Evolutionary conservation across 305 asterid genomes (phyloP).

Genomic region (Salvia sclarea): DNA sequence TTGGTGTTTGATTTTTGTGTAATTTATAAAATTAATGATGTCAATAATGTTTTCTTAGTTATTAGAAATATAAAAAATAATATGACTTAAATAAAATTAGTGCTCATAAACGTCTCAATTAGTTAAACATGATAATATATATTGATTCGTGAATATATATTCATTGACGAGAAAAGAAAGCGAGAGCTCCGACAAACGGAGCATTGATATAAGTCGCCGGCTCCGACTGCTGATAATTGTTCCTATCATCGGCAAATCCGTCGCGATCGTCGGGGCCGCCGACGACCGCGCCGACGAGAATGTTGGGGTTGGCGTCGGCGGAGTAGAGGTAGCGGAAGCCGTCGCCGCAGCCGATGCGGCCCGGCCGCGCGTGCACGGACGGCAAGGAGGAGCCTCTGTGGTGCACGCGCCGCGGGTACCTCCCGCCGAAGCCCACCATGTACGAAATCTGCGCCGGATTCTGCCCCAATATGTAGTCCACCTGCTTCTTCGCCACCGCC

Average conservation of each 20-base stretch:
- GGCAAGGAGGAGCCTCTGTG: conserved; percentile 89
- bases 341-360: conserved; percentile 48
- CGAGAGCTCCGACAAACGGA: conserved; percentile 69
- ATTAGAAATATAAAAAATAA: too few relatives aligned
- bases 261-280: conserved; percentile 78
- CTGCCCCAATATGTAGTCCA: conserved; percentile 77
- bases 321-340: conserved; percentile 54
- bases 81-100: too few relatives aligned
- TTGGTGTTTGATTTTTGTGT: too few relatives aligned
- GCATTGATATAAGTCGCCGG: conserved; percentile 84
- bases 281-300: conserved; percentile 61
- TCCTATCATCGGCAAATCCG: conserved; percentile 57
- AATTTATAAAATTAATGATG: too few relatives aligned
- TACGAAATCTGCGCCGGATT: conserved; percentile 72
- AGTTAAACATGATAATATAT: too few relatives aligned
- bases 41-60: too few relatives aligned
- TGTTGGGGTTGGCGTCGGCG: conserved; percentile 65
- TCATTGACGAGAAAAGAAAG: conserved; percentile 53
- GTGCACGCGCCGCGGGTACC: conserved; percentile 67
- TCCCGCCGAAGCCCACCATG: conserved; percentile 80
- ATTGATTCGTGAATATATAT: too few relatives aligned
- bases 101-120: too few relatives aligned
- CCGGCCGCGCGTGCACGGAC: conserved; percentile 47
- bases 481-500: conserved; percentile 59
- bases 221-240: conserved; percentile 70